Evolutionary conservation across 345 rosid genomes (phyloP).

Genomic region (Jatropha curcas): DNA sequence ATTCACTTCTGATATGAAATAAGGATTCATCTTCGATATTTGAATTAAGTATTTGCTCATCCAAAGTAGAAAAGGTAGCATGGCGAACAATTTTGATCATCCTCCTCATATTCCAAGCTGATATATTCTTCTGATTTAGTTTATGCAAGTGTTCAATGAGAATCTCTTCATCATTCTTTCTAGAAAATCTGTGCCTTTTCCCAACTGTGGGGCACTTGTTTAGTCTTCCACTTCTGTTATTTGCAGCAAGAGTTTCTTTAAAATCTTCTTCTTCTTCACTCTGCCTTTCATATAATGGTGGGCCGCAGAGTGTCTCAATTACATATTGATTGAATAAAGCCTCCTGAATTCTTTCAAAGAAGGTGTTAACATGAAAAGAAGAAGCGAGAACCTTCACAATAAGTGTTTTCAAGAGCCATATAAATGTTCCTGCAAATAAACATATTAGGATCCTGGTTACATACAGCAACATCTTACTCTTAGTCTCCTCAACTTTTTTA

Average conservation of each 20-base stretch:
- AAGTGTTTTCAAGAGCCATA: conserved; percentile 52
- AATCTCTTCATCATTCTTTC: conserved; percentile 28
- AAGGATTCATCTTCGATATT: conserved; percentile 40
- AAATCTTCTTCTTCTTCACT: conserved; percentile 18
- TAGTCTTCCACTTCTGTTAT: conserved; percentile 2
- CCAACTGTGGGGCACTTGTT: conserved; percentile 12
- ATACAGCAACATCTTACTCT: conserved; percentile 37
- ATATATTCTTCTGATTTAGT: conserved; percentile 39
- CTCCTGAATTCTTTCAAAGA: conserved; percentile 56
- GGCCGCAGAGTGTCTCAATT: conserved; percentile 40
- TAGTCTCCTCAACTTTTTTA: conserved; percentile 28
- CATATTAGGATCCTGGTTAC: conserved; percentile 45
- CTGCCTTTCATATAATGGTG: conserved; percentile 24
- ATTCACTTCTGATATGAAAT: conserved; percentile 35
- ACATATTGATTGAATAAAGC: conserved; percentile 50
- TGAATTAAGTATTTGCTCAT: conserved; percentile 47
- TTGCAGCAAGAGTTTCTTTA: conserved; percentile 23
- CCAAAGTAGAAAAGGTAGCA: conserved; percentile 42
- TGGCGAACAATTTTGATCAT: conserved; percentile 40
- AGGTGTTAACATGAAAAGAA: conserved; percentile 45
- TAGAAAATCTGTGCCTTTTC: conserved; percentile 19
- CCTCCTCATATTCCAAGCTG: conserved; percentile 48
- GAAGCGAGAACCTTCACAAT: conserved; percentile 52
- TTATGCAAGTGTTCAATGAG: conserved; percentile 39
- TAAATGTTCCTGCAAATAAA: conserved; percentile 38